Evolutionary conservation across 306 rosid species (phyloP), one percentile per base, ranked within the genome.

Genomic region (Inga oerstediana): DNA sequence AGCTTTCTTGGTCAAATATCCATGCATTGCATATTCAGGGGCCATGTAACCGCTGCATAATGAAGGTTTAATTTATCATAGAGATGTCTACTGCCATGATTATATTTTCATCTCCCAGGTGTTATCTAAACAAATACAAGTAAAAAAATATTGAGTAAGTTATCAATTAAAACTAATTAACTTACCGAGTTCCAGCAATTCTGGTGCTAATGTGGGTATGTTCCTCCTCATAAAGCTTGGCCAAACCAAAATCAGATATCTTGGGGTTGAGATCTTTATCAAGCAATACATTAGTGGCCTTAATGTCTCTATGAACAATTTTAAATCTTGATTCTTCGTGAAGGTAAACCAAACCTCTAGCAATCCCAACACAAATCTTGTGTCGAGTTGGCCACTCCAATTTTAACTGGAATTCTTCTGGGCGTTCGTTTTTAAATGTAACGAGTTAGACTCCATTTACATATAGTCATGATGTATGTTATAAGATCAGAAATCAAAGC

Each of bases 231-330:
- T 93, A 86, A 39, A 94, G 97, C 85, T 94, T 94, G 44, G 98
- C 97, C 84, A 93, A 86, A 52, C 97, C 98, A 15, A 94, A 94
- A 81, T 94, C 98, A 2, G 97, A 94, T 59, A 94, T 94, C 86
- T 93, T 94, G 14, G 88, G 84, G 3, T 43, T 81, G 3, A 90
- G 83, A 85, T 84, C 72, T 73, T 86, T 80, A 49, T 90, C 93
- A 45, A 90, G 88, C 11, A 90, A 49, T 41, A 90, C 80, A 78
- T 90, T 90, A 0, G 89, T 84, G 8, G 88, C 91, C 71, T 90
- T 90, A 2, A 90, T 90, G 61, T 90, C 93, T 74, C 93, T 69
- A 66, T 90, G 88, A 30, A 90, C 83, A 1, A 90, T 90, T 52
- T 90, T 90, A 62, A 90, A 11, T 82, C 87, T 85, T 3, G 93